A percentile compares a stretch with the other conserved stretches of the same genome.
Conservation (phyloP, 169 alveolate species). For the Amoebophrya sp. region DNA sequence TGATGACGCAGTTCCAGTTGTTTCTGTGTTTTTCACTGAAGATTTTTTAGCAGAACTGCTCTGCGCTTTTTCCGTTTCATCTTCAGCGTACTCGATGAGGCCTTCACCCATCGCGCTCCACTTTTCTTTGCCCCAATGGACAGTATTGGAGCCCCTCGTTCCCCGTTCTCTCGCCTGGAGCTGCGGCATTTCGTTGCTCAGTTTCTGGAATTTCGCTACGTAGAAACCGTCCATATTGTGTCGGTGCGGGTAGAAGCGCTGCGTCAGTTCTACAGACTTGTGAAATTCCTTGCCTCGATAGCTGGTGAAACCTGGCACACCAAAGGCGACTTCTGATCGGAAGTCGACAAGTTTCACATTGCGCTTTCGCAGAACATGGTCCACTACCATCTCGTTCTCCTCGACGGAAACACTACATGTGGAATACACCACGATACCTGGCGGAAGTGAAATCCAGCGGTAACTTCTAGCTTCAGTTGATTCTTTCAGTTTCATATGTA, state of each 20-base stretch:
- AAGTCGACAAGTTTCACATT: conserved; percentile 69
- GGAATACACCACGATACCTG: conserved; percentile 47
- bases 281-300: conserved; percentile 68
- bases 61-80: background rate
- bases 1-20: too few relatives aligned
- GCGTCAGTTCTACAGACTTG: conserved; percentile 51
- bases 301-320: conserved; percentile 68
- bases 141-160: background rate
- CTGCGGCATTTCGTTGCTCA: conserved; percentile 66
- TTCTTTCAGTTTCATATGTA: too few relatives aligned
- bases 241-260: conserved; percentile 78
- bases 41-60: background rate
- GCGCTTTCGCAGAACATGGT: conserved; percentile 68
- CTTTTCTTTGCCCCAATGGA: background rate
- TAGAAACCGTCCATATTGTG: conserved; percentile 86
- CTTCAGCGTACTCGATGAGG: background rate
- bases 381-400: conserved; percentile 82
- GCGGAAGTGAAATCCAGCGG: conserved; percentile 57
- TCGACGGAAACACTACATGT: conserved; percentile 81
- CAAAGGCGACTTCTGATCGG: conserved; percentile 53
- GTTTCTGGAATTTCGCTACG: conserved; percentile 75
- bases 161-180: conserved; percentile 40
- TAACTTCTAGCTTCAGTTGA: too few relatives aligned
- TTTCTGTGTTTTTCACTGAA: background rate
- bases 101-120: background rate